Evolutionary conservation across 2,329 filamentous ascomycete genomes (phyloP), one percentile per base, ranked within the genome.

Genomic region (Aspergillus sp.): DNA sequence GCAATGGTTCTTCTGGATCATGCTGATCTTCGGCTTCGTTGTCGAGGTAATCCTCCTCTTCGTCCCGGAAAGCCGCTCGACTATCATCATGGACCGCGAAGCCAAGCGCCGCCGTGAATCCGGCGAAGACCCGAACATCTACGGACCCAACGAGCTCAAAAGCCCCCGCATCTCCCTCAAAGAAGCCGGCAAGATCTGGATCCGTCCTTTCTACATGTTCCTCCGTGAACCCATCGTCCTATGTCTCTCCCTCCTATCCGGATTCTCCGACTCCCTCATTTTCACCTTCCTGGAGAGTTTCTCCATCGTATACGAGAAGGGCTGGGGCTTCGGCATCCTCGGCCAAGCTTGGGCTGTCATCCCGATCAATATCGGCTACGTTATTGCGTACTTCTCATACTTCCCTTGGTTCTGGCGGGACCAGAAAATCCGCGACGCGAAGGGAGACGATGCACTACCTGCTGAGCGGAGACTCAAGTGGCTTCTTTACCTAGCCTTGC

Each of bases 261-360:
- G 89, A 28, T 91, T 91, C 79, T 86, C 84, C 19, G 89, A 91
- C 62, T 87, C 88, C 12, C 82, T 91, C n/a, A 86, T 88, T 68
- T 88, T 87, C 74, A 86, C 84, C 70, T 86, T 87, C 72, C 79
- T 87, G 25, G 82, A 87, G 66, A 83, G 81, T 0, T 87, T 86
- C 62, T 71, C 76, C 0, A 76, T 82, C 0, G 85, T 88, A 4
- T 85, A 85, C 64, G 72, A 79, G 58, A 76, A 69, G 41, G 69
- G 69, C n/a, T 92, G 88, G 87, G 69, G 76, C 48, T 91, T 91
- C 66, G 76, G 76, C 21, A 80, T 82, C 7, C 74, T 87, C 2
- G 75, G 82, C 8, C 76, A 87, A 2, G 87, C 87, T 0, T 78
- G 90, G 21, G 74, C 85, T 0, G 89, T 91, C 71, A 81, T 90